Evolutionary conservation across 1,284 basidiomycete species (phyloP).

Genomic region (Irpex lacteus): DNA sequence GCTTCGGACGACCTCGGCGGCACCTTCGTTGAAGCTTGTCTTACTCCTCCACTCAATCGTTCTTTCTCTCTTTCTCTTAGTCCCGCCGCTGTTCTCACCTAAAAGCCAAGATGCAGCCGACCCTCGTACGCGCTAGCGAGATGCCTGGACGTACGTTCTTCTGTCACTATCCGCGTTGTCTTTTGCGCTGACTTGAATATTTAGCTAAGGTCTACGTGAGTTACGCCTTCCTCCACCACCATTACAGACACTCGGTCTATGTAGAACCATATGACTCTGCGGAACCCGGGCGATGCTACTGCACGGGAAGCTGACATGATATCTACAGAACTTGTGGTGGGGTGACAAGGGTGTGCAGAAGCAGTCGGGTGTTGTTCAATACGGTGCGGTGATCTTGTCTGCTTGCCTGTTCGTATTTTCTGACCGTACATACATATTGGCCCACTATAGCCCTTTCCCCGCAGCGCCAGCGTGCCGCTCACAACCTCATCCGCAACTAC

Average conservation of each 20-base stretch:
- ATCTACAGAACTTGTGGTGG: conserved; percentile 84
- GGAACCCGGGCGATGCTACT: neutral
- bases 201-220: conserved; percentile 68
- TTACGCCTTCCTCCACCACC: conserved; percentile 14
- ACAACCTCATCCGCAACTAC: conserved; percentile 71
- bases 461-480: conserved; percentile 72
- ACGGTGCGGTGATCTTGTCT: conserved; percentile 59
- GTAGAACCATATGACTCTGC: neutral
- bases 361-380: conserved; percentile 80
- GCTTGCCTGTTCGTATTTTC: neutral
- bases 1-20: conserved; percentile 18
- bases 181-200: conserved; percentile 10
- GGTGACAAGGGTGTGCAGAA: conserved; percentile 70
- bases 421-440: neutral
- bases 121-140: conserved; percentile 55
- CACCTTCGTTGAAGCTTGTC: conserved; percentile 15
- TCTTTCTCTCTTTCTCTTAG: conserved; percentile 11
- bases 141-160: conserved; percentile 75
- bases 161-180: neutral
- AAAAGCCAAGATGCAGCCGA: conserved; percentile 60
- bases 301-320: neutral
- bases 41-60: conserved; percentile 16
- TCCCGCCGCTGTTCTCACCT: neutral
- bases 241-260: no score
- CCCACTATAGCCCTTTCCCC: conserved; percentile 70